Percentiles rank a stretch among this genome's conserved stretches.
Evolutionary conservation across 176 grass and related monocot genomes (phyloP).

Genomic region (Saccharum spontaneum): DNA sequence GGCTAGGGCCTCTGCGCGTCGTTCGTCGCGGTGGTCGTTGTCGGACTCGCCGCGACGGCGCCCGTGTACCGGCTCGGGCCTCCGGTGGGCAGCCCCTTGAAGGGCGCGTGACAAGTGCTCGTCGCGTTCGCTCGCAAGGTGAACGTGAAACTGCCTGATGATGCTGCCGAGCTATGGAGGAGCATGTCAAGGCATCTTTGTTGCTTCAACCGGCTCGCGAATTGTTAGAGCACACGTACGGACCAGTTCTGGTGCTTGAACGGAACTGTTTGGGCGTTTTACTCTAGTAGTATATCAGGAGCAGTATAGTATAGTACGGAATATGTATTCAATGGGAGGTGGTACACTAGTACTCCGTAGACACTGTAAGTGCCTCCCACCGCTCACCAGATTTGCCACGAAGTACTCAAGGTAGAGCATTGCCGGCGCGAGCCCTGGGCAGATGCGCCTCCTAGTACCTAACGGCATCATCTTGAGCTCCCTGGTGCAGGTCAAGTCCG

Average conservation of each 20-base stretch:
- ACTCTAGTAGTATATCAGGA: too few species aligned
- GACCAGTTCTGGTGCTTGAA: conserved; percentile 35
- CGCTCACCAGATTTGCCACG: conserved; percentile 41
- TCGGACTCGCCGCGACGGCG: conserved; percentile 14
- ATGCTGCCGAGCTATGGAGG: not conserved
- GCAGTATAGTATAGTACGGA: too few species aligned
- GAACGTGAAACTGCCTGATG: not conserved
- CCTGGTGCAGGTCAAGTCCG: not conserved
- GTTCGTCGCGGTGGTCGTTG: conserved; percentile 25
- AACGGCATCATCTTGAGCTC: conserved; percentile 28
- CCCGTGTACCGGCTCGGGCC: conserved; percentile 5
- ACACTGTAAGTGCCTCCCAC: not conserved
- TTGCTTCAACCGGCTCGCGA: not conserved
- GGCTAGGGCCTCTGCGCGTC: conserved; percentile 53
- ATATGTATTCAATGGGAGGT: too few species aligned
- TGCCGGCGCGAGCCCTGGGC: conserved; percentile 22
- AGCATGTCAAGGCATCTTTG: not conserved
- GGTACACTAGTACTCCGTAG: too few species aligned
- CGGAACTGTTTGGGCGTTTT: conserved; percentile 1
- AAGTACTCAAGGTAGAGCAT: conserved; percentile 38
- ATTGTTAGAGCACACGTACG: conserved; percentile 17
- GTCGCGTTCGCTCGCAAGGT: conserved; percentile 23
- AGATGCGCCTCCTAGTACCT: conserved; percentile 4
- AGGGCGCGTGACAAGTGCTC: conserved; percentile 26
- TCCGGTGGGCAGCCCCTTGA: conserved; percentile 24